Base-by-base conservation (phyloP, 148 eudicot genomes). In the Drosera capensis region DNA sequence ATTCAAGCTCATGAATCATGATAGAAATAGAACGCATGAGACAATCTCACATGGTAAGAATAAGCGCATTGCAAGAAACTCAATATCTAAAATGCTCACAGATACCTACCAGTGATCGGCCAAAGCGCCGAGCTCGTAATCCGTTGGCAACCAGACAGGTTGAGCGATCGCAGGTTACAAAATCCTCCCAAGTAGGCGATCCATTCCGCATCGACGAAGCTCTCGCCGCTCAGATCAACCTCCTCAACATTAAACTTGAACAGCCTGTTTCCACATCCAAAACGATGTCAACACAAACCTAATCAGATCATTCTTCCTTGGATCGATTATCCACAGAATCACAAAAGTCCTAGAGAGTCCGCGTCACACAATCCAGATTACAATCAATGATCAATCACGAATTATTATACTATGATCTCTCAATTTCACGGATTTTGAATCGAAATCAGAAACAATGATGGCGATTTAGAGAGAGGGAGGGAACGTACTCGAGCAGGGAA, bases 141-240 rank as follows among this genome's bases (percentile, higher is more conserved):
- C 44, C 67, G 68, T 34, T 44, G 57, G 68, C 97, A 90, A 46
- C 71, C 84, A 17, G 95, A 75, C 25, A 90, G 42, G 44, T 67
- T 78, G 25, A 90, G 65, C 2, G 78, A 75, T 28, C 46, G 56
- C 73, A 90, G 49, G 60, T 75, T 65, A 1, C 49, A 59, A 65
- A 73, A 84, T 47, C 71, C 92, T 30, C 97, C 95, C 22, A 90
- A 39, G 58, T 90, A 90, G 1, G 87, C 93, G 70, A 80, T 69
- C 97, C 97, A 90, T 60, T 90, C 95, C 2, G 73, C 85, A 73
- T 90, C 93, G 52, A 90, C 93, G 14, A 52, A 67, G 60, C 45
- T 73, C 71, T 80, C 76, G n/a, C 93, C 80, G 16, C 71, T 75
- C 25, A 84, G 52, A 64, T 90, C 82, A 45, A 80, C 58, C 54